phyloP scores from a whole-genome alignment of 106 monocot species.

The Narthecium ossifragum region DNA sequence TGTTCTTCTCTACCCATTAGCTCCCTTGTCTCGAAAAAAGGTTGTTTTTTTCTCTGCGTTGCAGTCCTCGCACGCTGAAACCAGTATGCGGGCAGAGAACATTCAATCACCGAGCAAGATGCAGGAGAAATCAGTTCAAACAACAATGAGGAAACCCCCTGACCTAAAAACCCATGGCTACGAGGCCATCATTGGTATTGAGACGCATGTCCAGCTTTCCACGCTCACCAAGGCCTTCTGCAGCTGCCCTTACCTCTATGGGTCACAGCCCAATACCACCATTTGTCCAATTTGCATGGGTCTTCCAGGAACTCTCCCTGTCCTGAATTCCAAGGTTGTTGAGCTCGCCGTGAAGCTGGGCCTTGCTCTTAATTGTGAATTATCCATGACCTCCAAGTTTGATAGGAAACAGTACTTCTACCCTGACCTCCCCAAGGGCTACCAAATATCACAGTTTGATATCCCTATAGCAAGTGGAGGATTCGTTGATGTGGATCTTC shows the following conservation, averaged over 20 bases:
- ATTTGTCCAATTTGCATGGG: conserved; percentile 95
- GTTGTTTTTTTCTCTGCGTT: conserved; percentile 13
- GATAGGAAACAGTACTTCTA: conserved; percentile 98
- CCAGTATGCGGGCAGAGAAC: conserved; percentile 11
- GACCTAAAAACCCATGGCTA: conserved; percentile 29
- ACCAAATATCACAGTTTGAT: conserved; percentile 98
- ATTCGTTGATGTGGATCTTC: conserved; percentile 77
- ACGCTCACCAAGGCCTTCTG: conserved; percentile 93
- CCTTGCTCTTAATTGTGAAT: conserved; percentile 76
- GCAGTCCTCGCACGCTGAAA: conserved; percentile 1
- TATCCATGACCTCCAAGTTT: conserved; percentile 73
- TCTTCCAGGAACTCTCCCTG: conserved; percentile 78
- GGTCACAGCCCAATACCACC: conserved; percentile 67
- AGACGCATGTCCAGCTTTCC: conserved; percentile 90
- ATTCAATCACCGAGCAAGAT: conserved; percentile 10
- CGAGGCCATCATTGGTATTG: conserved; percentile 88
- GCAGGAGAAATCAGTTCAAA: conserved; percentile 17
- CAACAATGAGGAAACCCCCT: conserved; percentile 15
- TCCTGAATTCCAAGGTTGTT: conserved; percentile 72
- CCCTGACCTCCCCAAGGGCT: conserved; percentile 93
- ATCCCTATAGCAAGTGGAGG: conserved; percentile 69
- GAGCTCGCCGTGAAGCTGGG: conserved; percentile 77
- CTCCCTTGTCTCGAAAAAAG: conserved; percentile 7
- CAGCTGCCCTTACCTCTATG: conserved; percentile 72
- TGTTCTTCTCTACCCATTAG: conserved; percentile 2